Evolutionary conservation across 768 basidiomycete genomes (phyloP).

Genomic region (Pleurotus tuoliensis): DNA sequence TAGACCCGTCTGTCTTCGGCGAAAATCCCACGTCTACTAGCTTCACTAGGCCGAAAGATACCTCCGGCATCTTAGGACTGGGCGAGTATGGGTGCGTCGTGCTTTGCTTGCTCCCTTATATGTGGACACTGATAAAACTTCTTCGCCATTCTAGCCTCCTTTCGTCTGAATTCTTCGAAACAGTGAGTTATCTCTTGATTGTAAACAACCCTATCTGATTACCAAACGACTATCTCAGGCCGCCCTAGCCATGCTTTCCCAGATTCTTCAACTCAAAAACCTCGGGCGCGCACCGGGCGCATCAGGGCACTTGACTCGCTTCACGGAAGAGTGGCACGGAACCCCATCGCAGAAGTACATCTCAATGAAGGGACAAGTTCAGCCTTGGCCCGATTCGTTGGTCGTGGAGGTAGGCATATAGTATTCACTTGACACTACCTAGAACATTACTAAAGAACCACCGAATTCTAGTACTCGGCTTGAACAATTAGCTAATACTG

Average conservation of each 20-base stretch:
- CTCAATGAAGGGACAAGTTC: slow-evolving; percentile 29
- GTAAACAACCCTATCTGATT: background rate
- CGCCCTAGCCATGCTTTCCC: slow-evolving; percentile 38
- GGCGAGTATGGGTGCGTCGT: slow-evolving; percentile 25
- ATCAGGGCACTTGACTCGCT: slow-evolving; percentile 38
- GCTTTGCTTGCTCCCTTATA: background rate
- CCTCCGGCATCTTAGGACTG: slow-evolving; percentile 27
- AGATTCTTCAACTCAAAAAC: slow-evolving; percentile 40
- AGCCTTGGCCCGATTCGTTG: slow-evolving; percentile 42
- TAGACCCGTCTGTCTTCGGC: slow-evolving; percentile 24
- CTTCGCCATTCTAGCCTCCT: slow-evolving; percentile 19
- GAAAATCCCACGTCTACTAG: slow-evolving; percentile 15
- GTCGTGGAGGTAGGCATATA: slow-evolving; percentile 28
- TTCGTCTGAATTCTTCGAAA: slow-evolving; percentile 35
- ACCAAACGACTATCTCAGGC: slow-evolving; percentile 24
- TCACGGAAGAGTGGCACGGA: slow-evolving; percentile 31
- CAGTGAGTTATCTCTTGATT: slow-evolving; percentile 19
- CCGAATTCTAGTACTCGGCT: background rate
- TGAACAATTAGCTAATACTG: background rate
- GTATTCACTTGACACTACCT: background rate
- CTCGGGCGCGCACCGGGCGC: slow-evolving; percentile 32
- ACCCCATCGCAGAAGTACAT: slow-evolving; percentile 29
- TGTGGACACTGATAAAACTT: background rate
- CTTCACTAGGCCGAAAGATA: slow-evolving; percentile 17
- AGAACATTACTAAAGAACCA: background rate